phyloP scores from a whole-genome alignment of 2,329 filamentous ascomycete genomes.

The Paracoccidioides brasiliensis region DNA sequence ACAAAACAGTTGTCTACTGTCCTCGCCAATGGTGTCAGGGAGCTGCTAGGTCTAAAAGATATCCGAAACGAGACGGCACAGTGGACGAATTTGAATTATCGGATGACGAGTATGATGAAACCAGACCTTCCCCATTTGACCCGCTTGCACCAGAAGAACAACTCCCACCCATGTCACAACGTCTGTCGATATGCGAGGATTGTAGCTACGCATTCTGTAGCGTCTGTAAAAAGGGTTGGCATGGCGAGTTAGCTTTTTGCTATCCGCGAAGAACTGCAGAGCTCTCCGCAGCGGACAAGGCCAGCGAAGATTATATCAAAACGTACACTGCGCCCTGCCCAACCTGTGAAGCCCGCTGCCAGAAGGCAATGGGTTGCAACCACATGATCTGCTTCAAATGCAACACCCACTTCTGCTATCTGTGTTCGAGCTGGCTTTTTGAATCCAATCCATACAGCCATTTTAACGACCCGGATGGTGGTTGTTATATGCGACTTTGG shows the following conservation, averaged over 20 bases:
- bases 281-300: slow-evolving; percentile 71
- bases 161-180: slow-evolving; percentile 43
- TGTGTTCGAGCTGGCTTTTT: slow-evolving; percentile 78
- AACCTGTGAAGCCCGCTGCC: slow-evolving; percentile 68
- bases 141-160: slow-evolving; percentile 30
- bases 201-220: slow-evolving; percentile 81
- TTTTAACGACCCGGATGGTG: slow-evolving; percentile 59
- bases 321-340: slow-evolving; percentile 78
- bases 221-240: slow-evolving; percentile 70
- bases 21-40: slow-evolving; percentile 87
- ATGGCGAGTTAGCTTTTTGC: slow-evolving; percentile 70
- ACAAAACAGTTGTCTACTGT: slow-evolving; percentile 86
- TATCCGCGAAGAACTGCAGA: slow-evolving; percentile 53
- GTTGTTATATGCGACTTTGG: slow-evolving; percentile 79
- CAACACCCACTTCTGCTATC: slow-evolving; percentile 85
- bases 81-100: slow-evolving; percentile 39
- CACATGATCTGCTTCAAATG: slow-evolving; percentile 93
- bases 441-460: slow-evolving; percentile 74
- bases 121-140: slow-evolving; percentile 26
- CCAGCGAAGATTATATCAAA: slow-evolving; percentile 70
- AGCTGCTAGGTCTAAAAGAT: slow-evolving; percentile 62
- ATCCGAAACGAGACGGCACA: slow-evolving; percentile 56
- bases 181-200: slow-evolving; percentile 74
- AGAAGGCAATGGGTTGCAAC: slow-evolving; percentile 91
- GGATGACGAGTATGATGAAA: slow-evolving; percentile 39